Evolutionary conservation across 108 stramenopile species (phyloP).

Genomic region (Cyclotella baltica): DNA sequence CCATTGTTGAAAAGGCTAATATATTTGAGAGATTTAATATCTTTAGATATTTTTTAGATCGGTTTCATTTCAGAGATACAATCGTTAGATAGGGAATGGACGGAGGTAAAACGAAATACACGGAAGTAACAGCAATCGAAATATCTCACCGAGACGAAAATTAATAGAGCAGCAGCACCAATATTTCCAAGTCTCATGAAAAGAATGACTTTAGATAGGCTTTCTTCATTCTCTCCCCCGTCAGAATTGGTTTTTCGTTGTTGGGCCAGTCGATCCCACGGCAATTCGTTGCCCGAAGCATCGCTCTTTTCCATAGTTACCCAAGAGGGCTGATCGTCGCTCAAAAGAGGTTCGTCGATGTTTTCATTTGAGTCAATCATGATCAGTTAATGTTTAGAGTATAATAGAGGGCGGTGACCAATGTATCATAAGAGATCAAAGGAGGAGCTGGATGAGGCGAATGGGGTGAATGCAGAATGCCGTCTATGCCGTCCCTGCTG

Average conservation of each 20-base stretch:
- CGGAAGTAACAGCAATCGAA: background rate
- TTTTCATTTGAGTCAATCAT: slow-evolving; percentile 12
- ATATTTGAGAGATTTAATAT: slow-evolving; percentile 32
- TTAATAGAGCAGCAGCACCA: slow-evolving; percentile 14
- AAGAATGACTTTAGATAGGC: slow-evolving; percentile 22
- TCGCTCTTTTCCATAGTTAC: slow-evolving; percentile 30
- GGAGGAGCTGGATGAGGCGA: too few relatives aligned
- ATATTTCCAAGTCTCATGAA: slow-evolving; percentile 39
- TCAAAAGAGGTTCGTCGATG: slow-evolving; percentile 21
- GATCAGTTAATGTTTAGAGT: too few relatives aligned
- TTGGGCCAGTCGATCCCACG: slow-evolving; percentile 4
- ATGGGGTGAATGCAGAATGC: too few relatives aligned
- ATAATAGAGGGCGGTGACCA: too few relatives aligned
- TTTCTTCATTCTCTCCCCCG: slow-evolving; percentile 1
- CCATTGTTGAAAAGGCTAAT: slow-evolving; percentile 39
- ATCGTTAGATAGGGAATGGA: background rate
- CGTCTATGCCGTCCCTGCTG: too few relatives aligned
- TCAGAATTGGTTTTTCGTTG: background rate
- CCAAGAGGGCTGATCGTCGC: slow-evolving; percentile 32
- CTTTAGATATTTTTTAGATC: too few relatives aligned
- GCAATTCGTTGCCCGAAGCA: slow-evolving; percentile 4
- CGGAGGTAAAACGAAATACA: background rate
- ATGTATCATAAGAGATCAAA: too few relatives aligned
- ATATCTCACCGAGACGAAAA: slow-evolving; percentile 29
- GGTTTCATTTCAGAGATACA: too few relatives aligned